A percentile compares a stretch with the other conserved stretches of the same genome.
These are phyloP conservation scores for Annulohypoxylon nitens DNA, from an alignment of 495 filamentous ascomycete species.

Conservation along the genomic window DNA sequence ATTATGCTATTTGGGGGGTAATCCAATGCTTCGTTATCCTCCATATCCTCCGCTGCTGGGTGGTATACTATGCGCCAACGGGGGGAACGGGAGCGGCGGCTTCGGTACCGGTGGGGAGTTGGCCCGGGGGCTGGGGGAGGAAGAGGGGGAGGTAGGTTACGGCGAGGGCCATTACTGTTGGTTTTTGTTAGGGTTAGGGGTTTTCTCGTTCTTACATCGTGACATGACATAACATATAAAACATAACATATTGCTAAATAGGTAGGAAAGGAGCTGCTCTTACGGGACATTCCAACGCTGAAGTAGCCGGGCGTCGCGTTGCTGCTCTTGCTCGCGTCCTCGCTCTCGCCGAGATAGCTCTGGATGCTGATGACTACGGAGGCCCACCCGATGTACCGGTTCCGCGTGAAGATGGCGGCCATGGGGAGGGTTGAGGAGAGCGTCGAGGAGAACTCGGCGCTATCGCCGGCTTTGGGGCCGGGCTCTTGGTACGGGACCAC, in stretches of 20 bases:
- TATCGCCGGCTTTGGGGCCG: constrained; percentile 56
- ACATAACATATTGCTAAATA: not conserved
- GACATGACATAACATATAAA: too few relatives aligned
- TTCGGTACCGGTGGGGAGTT: constrained; percentile 54
- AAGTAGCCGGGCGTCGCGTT: constrained; percentile 83
- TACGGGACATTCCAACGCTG: constrained; percentile 86
- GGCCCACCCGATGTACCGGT: constrained; percentile 91
- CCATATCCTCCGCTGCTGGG: not conserved
- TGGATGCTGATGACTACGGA: constrained; percentile 87
- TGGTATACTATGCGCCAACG: constrained; percentile 29
- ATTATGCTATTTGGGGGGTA: not conserved
- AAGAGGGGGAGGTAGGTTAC: constrained; percentile 90
- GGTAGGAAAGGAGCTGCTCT: constrained; percentile 47
- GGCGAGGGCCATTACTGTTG: constrained; percentile 78
- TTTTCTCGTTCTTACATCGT: not conserved
- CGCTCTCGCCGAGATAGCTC: constrained; percentile 86
- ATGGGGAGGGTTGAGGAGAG: constrained; percentile 89
- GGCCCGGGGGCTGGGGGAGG: constrained; percentile 69
- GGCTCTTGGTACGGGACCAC: constrained; percentile 67
- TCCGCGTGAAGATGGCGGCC: constrained; percentile 93
- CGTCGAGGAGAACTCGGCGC: constrained; percentile 69
- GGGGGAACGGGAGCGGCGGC: constrained; percentile 55
- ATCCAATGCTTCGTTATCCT: not conserved
- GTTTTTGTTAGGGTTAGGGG: not conserved
- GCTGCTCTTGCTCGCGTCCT: constrained; percentile 73